Percentiles rank a stretch among this genome's conserved stretches.
These are phyloP conservation scores for Cryptosporidium meleagridis DNA, from an alignment of 169 alveolate species.

Conservation along the genomic window DNA sequence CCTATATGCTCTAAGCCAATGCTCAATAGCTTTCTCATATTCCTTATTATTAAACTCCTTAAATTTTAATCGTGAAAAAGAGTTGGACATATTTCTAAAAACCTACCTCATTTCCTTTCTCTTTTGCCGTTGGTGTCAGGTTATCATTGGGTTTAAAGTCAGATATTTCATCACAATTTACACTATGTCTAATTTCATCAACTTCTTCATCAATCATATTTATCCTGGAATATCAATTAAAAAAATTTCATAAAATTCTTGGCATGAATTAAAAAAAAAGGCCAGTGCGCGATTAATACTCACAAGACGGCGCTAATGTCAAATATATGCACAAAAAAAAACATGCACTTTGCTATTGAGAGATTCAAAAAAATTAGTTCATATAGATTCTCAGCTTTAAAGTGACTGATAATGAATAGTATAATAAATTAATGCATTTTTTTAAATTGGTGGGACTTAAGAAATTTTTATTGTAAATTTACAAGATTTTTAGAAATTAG, in stretches of 20 bases:
- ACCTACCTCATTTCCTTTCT: conserved; percentile 69
- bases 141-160: not conserved
- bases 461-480: not conserved
- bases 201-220: not conserved
- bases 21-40: conserved; percentile 63
- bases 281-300: conserved; percentile 46
- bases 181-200: not conserved
- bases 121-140: conserved; percentile 48
- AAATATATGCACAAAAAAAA: conserved; percentile 1
- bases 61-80: not conserved
- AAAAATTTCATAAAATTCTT: not conserved
- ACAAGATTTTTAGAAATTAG: not conserved
- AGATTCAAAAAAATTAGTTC: not conserved
- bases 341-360: not conserved
- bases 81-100: not conserved
- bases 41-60: conserved; percentile 46
- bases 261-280: not conserved
- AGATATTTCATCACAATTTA: not conserved
- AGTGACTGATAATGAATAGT: not conserved
- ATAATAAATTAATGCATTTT: not conserved
- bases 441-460: not conserved
- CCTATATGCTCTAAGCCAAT: conserved; percentile 74
- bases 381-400: not conserved
- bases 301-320: conserved; percentile 74
- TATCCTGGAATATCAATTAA: not conserved